A percentile compares a stretch with the other conserved stretches of the same genome.
Conservation (phyloP, 768 basidiomycete species). For the Mycena vulgaris region DNA sequence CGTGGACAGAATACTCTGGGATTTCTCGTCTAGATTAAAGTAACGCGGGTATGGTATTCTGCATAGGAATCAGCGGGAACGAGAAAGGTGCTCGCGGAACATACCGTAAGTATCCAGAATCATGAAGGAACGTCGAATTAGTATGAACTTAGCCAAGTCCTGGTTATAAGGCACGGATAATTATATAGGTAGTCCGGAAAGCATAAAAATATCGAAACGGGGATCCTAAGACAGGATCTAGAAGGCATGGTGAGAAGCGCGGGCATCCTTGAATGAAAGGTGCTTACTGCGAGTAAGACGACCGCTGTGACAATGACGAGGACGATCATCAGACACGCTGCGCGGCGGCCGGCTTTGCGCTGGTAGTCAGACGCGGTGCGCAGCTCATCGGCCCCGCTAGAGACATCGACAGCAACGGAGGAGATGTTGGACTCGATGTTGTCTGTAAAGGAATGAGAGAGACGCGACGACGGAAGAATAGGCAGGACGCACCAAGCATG, state of each 20-base stretch:
- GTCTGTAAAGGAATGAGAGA: constrained; percentile 65
- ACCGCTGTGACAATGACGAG: constrained; percentile 87
- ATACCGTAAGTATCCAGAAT: neutral
- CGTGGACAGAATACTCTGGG: too few species aligned
- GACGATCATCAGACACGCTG: constrained; percentile 91
- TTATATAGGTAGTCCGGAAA: neutral
- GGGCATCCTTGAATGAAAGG: neutral
- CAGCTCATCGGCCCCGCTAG: constrained; percentile 88
- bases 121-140: neutral
- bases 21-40: constrained; percentile 4
- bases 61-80: neutral
- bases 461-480: neutral
- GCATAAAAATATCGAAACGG: neutral
- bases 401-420: constrained; percentile 88
- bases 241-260: neutral
- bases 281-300: constrained; percentile 91
- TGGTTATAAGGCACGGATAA: neutral
- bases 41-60: constrained; percentile 7
- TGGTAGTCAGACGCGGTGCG: constrained; percentile 94
- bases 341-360: constrained; percentile 91
- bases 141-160: neutral
- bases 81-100: neutral
- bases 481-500: constrained; percentile 83
- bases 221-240: constrained; percentile 37
- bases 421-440: constrained; percentile 96